Evolutionary conservation across 495 filamentous ascomycete species (phyloP).

Genomic region (Penicillium odoratum): DNA sequence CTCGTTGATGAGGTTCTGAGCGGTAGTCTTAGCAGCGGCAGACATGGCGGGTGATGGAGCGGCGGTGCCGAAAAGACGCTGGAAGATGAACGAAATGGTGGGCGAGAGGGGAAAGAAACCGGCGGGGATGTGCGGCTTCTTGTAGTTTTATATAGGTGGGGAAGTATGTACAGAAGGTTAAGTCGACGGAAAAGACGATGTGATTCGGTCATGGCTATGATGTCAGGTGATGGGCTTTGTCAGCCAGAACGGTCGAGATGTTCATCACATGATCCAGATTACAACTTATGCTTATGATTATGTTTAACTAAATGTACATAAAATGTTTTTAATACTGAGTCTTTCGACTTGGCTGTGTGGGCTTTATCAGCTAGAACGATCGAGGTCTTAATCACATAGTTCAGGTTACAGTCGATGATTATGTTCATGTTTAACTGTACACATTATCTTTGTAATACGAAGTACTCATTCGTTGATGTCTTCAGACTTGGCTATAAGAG

Average conservation of each 20-base stretch:
- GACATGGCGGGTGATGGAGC: constrained; percentile 67
- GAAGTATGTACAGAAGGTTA: constrained; percentile 4
- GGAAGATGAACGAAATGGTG: constrained; percentile 75
- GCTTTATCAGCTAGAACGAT: constrained; percentile 15
- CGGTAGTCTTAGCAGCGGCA: constrained; percentile 83
- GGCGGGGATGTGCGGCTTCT: constrained; percentile 14
- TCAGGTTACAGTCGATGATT: too few relatives aligned
- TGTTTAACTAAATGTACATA: too few relatives aligned
- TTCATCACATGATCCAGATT: not conserved
- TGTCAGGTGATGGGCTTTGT: constrained; percentile 32
- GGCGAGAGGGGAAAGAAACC: constrained; percentile 32
- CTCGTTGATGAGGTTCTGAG: constrained; percentile 84
- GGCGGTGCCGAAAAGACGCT: constrained; percentile 69
- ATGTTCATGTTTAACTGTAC: too few relatives aligned
- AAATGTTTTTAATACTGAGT: not conserved
- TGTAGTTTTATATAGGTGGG: constrained; percentile 10
- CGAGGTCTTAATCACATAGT: not conserved
- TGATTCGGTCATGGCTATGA: constrained; percentile 28
- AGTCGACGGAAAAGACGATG: not conserved
- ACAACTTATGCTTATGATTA: too few relatives aligned
- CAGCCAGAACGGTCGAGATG: constrained; percentile 4
- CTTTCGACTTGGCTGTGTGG: constrained; percentile 12
- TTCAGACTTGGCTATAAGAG: constrained; percentile 9
- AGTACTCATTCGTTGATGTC: not conserved
- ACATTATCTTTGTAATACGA: not conserved